These are phyloP conservation scores for Umbellularia californica DNA, from an alignment of 164 flowering plant genomes.

Conservation along the genomic window DNA sequence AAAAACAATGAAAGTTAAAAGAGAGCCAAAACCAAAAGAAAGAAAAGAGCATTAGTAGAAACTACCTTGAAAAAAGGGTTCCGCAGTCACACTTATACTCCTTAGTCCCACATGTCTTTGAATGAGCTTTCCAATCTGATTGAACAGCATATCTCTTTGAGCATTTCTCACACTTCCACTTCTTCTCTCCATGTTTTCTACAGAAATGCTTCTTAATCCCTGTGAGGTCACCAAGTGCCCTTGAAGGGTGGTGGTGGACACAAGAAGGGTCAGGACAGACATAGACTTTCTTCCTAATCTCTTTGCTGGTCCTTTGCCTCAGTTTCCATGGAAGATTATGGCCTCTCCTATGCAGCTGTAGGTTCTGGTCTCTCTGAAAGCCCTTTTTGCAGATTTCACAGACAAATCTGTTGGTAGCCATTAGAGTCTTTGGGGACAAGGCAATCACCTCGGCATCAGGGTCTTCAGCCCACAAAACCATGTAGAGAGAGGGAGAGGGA, in stretches of 20 bases:
- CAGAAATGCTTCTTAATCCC: conserved; percentile 90
- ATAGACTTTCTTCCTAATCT: conserved; percentile 55
- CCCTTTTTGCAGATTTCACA: conserved; percentile 98
- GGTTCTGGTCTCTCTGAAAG: conserved; percentile 93
- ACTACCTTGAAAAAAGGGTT: conserved; percentile 83
- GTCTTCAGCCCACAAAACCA: conserved; percentile 30
- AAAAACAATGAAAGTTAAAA: neutral
- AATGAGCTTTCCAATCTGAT: conserved; percentile 94
- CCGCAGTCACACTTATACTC: conserved; percentile 95
- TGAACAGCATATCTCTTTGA: conserved; percentile 89
- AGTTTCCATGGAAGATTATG: conserved; percentile 97
- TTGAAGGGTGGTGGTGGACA: conserved; percentile 75
- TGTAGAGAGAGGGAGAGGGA: neutral
- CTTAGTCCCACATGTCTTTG: conserved; percentile 84
- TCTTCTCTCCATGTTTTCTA: conserved; percentile 91
- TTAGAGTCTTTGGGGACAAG: conserved; percentile 68
- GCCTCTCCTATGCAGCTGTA: conserved; percentile 92
- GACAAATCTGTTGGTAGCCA: conserved; percentile 82
- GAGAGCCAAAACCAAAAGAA: neutral
- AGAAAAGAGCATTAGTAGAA: neutral
- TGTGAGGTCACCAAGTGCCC: conserved; percentile 99
- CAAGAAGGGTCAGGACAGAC: conserved; percentile 83
- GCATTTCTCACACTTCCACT: conserved; percentile 86
- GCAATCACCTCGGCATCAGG: conserved; percentile 96
- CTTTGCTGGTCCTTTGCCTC: conserved; percentile 58